These are phyloP conservation scores for Amanita rimosa DNA, from an alignment of 768 basidiomycete genomes.

Conservation along the genomic window DNA sequence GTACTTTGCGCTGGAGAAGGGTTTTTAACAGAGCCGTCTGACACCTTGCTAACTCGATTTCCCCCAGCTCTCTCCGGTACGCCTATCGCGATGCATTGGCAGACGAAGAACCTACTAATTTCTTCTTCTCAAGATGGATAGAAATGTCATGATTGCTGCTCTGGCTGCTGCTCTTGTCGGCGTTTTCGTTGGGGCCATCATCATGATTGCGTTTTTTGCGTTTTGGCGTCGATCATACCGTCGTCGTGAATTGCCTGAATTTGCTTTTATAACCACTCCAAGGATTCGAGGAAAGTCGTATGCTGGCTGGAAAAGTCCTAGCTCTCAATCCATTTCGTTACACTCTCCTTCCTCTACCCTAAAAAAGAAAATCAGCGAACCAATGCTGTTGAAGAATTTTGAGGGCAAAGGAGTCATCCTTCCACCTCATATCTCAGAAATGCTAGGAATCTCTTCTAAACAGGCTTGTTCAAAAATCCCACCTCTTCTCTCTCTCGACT, in stretches of 20 bases:
- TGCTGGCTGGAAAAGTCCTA: neutral
- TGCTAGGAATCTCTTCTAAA: neutral
- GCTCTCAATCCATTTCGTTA: neutral
- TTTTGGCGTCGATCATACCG: neutral
- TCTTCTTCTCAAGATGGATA: neutral
- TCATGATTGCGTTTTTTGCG: neutral
- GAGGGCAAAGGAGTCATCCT: neutral
- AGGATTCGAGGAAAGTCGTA: neutral
- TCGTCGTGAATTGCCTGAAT: neutral
- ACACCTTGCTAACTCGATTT: neutral
- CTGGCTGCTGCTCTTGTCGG: neutral
- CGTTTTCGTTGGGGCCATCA: neutral
- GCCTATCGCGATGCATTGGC: neutral
- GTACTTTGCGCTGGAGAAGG: neutral
- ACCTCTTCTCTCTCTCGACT: neutral
- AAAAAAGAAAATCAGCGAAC: neutral
- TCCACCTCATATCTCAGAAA: neutral
- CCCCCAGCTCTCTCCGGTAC: neutral
- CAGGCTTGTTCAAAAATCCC: neutral
- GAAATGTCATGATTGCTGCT: neutral
- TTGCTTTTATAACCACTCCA: neutral
- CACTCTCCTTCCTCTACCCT: neutral
- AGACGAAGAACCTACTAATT: neutral
- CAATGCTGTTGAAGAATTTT: neutral
- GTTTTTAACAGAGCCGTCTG: constrained; percentile 1